Conservation (phyloP, 345 rosid species). For the Boechera retrofracta region DNA sequence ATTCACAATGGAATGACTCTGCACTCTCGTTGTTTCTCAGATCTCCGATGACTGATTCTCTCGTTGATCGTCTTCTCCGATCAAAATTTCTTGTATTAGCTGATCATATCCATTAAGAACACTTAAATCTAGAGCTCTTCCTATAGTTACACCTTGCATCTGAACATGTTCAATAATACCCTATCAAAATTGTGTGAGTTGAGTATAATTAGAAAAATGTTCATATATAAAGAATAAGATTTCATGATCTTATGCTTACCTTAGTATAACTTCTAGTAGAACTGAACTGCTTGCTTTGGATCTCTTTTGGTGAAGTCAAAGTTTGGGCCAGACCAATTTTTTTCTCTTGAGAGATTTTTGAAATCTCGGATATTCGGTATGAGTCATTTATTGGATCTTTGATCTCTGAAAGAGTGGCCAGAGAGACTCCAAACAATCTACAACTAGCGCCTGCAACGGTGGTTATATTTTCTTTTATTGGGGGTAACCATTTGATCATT, state of each 20-base stretch:
- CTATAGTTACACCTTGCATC: constrained; percentile 63
- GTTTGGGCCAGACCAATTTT: neutral
- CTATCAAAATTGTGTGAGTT: neutral
- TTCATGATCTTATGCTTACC: constrained; percentile 36
- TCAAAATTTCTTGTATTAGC: constrained; percentile 30
- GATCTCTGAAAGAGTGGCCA: neutral
- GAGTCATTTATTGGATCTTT: constrained; percentile 10
- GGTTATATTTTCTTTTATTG: no score
- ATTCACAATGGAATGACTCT: no score
- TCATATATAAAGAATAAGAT: constrained; percentile 15
- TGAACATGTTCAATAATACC: constrained; percentile 55
- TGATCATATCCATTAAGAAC: constrained; percentile 58
- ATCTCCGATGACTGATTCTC: no score
- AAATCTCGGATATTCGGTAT: constrained; percentile 30
- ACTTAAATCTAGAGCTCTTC: constrained; percentile 65
- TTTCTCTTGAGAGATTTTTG: constrained; percentile 37
- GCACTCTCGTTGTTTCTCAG: no score
- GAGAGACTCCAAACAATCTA: no score
- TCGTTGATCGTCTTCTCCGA: no score
- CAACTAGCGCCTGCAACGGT: no score
- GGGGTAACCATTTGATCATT: no score
- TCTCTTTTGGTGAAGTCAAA: constrained; percentile 43
- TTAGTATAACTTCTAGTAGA: constrained; percentile 60
- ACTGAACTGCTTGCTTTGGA: constrained; percentile 41
- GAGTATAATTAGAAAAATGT: neutral